These are phyloP conservation scores for Microbotryum lychnidis-dioicae DNA, from an alignment of 1,284 basidiomycete species.

Conservation along the genomic window DNA sequence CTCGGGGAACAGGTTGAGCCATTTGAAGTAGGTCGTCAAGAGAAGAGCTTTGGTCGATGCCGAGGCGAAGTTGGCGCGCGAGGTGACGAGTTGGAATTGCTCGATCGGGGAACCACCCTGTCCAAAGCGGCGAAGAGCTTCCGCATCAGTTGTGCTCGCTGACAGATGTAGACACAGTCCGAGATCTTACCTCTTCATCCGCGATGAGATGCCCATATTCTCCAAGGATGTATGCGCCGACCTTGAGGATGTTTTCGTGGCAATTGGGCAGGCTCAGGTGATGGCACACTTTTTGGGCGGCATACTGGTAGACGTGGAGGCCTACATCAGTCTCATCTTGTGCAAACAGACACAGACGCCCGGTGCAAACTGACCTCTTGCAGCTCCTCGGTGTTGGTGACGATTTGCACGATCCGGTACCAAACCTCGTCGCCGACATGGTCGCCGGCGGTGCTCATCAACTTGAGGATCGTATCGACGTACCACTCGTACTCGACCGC, in stretches of 20 bases:
- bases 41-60: slow-evolving; percentile 86
- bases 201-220: slow-evolving; percentile 92
- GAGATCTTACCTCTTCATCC: slow-evolving; percentile 55
- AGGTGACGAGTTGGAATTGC: slow-evolving; percentile 88
- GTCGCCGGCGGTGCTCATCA: slow-evolving; percentile 86
- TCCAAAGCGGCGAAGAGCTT: not conserved
- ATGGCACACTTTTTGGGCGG: slow-evolving; percentile 85
- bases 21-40: slow-evolving; percentile 96
- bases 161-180: not conserved
- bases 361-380: slow-evolving; percentile 33
- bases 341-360: not conserved
- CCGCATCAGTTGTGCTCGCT: not conserved
- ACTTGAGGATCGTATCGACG: slow-evolving; percentile 87
- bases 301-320: slow-evolving; percentile 55
- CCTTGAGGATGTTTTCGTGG: slow-evolving; percentile 95
- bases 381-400: slow-evolving; percentile 95
- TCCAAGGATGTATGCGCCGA: slow-evolving; percentile 93
- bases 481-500: slow-evolving; percentile 68
- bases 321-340: not conserved
- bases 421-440: slow-evolving; percentile 98
- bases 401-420: slow-evolving; percentile 97
- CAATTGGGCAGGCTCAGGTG: slow-evolving; percentile 71
- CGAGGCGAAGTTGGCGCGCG: slow-evolving; percentile 90
- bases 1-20: slow-evolving; percentile 98
- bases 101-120: slow-evolving; percentile 81